A percentile compares a stretch with the other conserved stretches of the same genome.
Conservation (phyloP, 176 grass and related monocot genomes). For the Zizania latifolia region DNA sequence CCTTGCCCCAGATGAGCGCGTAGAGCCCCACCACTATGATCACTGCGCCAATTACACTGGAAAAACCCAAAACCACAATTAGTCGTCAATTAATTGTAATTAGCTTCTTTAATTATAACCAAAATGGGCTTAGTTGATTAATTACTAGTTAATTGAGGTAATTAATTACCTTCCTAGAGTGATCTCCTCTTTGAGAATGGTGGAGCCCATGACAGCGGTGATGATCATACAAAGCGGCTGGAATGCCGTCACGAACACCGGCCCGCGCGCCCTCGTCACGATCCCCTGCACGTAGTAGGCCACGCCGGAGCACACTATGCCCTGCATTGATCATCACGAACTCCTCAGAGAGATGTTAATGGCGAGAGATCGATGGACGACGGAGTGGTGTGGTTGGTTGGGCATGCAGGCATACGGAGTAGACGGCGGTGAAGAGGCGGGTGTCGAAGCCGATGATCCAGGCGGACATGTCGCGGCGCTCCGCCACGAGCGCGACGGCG, state of each 20-base stretch:
- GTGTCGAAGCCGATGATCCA: slow-evolving; percentile 84
- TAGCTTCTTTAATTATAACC: too few species aligned
- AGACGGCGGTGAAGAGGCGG: slow-evolving; percentile 78
- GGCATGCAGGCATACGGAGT: slow-evolving; percentile 57
- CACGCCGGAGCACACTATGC: slow-evolving; percentile 83
- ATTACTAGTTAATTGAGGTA: background rate
- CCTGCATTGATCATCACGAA: slow-evolving; percentile 22
- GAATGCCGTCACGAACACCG: slow-evolving; percentile 94
- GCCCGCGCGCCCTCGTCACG: slow-evolving; percentile 72
- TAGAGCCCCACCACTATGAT: slow-evolving; percentile 95
- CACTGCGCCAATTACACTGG: slow-evolving; percentile 76
- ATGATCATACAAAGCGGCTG: slow-evolving; percentile 94
- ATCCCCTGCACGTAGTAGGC: slow-evolving; percentile 83
- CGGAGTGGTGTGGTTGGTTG: too few species aligned
- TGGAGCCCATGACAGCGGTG: slow-evolving; percentile 67
- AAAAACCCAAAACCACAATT: background rate
- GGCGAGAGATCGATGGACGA: too few species aligned
- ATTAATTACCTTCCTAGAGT: slow-evolving; percentile 68
- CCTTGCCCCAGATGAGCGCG: slow-evolving; percentile 90
- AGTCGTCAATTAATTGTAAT: background rate
- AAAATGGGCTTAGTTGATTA: background rate
- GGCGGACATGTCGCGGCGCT: slow-evolving; percentile 43
- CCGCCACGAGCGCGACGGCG: slow-evolving; percentile 52
- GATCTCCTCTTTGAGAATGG: slow-evolving; percentile 69
- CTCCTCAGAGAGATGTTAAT: background rate